These are phyloP conservation scores for Hymenoscyphus linearis DNA, from an alignment of 2,329 filamentous ascomycete species.

Conservation along the genomic window DNA sequence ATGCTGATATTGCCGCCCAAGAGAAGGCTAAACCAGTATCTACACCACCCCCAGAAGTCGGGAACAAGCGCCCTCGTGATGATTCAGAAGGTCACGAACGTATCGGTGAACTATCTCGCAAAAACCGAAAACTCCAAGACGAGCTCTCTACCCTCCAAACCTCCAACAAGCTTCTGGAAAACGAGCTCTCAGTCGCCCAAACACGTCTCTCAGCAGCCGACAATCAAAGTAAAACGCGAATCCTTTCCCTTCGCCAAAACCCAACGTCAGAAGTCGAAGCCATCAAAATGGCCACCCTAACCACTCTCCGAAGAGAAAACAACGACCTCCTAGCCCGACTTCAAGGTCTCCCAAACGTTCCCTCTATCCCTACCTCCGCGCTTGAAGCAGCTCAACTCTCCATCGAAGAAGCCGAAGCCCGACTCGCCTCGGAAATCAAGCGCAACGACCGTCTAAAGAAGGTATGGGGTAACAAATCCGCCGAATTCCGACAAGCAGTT, in stretches of 20 bases:
- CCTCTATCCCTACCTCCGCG: conserved; percentile 66
- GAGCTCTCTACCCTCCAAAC: conserved; percentile 66
- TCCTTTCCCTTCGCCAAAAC: conserved; percentile 85
- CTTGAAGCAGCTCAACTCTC: conserved; percentile 72
- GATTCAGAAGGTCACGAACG: conserved; percentile 58
- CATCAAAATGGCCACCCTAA: conserved; percentile 75
- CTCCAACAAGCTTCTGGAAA: conserved; percentile 63
- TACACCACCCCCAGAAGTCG: conserved; percentile 35
- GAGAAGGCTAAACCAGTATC: conserved; percentile 43
- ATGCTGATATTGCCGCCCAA: conserved; percentile 64
- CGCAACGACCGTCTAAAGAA: conserved; percentile 81
- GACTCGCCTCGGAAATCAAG: conserved; percentile 72
- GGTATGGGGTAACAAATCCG: conserved; percentile 85
- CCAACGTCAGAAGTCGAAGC: conserved; percentile 82
- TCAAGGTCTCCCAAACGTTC: conserved; percentile 34
- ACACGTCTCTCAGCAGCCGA: conserved; percentile 66
- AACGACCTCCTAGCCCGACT: conserved; percentile 73
- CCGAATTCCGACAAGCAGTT: conserved; percentile 93
- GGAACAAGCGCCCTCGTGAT: conserved; percentile 60
- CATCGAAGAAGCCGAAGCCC: conserved; percentile 63
- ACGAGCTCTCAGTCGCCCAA: conserved; percentile 66
- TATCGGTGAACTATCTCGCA: conserved; percentile 76
- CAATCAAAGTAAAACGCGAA: conserved; percentile 68
- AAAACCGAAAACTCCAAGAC: conserved; percentile 80
- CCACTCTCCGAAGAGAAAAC: conserved; percentile 77